Evolutionary conservation across 805 yeast genomes (phyloP).

Genomic region (Saccharomyces jurei): DNA sequence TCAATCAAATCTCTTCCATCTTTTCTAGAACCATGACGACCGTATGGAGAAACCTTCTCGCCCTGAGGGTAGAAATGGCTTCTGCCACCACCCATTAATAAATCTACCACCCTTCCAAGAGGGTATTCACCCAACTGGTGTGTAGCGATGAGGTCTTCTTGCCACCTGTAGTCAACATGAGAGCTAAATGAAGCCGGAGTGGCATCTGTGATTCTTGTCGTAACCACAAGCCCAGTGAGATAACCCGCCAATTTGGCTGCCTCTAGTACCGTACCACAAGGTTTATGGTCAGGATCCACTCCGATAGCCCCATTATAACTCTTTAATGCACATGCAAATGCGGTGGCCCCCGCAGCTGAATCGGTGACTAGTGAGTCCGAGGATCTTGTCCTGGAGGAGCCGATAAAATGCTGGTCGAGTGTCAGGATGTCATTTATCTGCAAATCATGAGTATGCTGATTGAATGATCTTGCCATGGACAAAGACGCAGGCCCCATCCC

Average conservation of each 20-base stretch:
- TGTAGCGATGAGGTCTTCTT: slow-evolving; percentile 79
- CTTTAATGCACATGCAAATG: slow-evolving; percentile 77
- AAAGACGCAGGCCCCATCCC: slow-evolving; percentile 94
- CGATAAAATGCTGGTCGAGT: slow-evolving; percentile 65
- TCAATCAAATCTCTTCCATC: slow-evolving; percentile 64
- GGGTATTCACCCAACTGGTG: slow-evolving; percentile 81
- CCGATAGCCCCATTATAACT: slow-evolving; percentile 88
- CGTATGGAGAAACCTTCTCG: slow-evolving; percentile 12
- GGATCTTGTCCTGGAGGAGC: slow-evolving; percentile 79
- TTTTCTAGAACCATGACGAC: slow-evolving; percentile 48
- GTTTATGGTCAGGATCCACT: slow-evolving; percentile 57
- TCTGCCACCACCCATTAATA: slow-evolving; percentile 87
- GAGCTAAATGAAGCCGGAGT: slow-evolving; percentile 87
- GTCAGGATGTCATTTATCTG: slow-evolving; percentile 47
- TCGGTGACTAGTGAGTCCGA: slow-evolving; percentile 75
- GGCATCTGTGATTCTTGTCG: slow-evolving; percentile 88
- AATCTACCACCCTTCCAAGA: slow-evolving; percentile 70
- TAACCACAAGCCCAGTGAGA: slow-evolving; percentile 82
- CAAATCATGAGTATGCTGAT: slow-evolving; percentile 43
- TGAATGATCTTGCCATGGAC: slow-evolving; percentile 69
- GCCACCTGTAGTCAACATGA: slow-evolving; percentile 67
- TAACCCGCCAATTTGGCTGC: slow-evolving; percentile 78
- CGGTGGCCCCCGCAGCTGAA: slow-evolving; percentile 97
- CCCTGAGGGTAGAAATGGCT: slow-evolving; percentile 62
- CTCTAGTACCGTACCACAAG: slow-evolving; percentile 85